Percentiles rank a stretch among this genome's conserved stretches.
phyloP scores from a whole-genome alignment of 1,284 basidiomycete species.

The Flammula alnicola region DNA sequence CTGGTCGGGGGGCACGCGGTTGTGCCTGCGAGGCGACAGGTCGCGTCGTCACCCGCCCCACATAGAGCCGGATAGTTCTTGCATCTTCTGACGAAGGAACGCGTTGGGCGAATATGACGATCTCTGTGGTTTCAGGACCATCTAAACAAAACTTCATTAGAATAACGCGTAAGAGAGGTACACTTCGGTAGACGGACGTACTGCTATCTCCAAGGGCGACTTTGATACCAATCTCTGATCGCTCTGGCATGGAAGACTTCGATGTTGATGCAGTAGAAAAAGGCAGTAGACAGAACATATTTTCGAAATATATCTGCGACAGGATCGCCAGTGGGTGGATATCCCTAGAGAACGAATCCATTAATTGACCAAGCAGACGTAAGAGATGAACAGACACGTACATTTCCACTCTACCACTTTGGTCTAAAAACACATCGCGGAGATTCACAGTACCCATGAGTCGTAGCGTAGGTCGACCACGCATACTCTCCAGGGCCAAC shows the following conservation, averaged over 20 bases:
- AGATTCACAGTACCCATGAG: conserved; percentile 60
- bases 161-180: neutral
- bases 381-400: conserved; percentile 39
- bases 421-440: conserved; percentile 62
- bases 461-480: conserved; percentile 67
- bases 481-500: conserved; percentile 78
- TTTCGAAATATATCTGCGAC: conserved; percentile 70
- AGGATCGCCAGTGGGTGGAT: conserved; percentile 70
- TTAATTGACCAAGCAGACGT: neutral
- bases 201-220: conserved; percentile 72
- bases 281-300: conserved; percentile 60
- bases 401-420: conserved; percentile 63
- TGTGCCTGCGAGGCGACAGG: conserved; percentile 41
- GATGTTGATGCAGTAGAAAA: conserved; percentile 40
- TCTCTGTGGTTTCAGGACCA: conserved; percentile 66
- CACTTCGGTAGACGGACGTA: conserved; percentile 41
- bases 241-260: conserved; percentile 9
- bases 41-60: conserved; percentile 58
- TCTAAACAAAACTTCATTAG: conserved; percentile 39
- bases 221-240: conserved; percentile 56
- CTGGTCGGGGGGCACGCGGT: conserved; percentile 63
- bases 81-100: conserved; percentile 26
- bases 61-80: conserved; percentile 50
- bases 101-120: conserved; percentile 67
- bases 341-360: conserved; percentile 49